Conservation (phyloP, 1,139 yeast species). For the Blastobotrys petasosporus region DNA sequence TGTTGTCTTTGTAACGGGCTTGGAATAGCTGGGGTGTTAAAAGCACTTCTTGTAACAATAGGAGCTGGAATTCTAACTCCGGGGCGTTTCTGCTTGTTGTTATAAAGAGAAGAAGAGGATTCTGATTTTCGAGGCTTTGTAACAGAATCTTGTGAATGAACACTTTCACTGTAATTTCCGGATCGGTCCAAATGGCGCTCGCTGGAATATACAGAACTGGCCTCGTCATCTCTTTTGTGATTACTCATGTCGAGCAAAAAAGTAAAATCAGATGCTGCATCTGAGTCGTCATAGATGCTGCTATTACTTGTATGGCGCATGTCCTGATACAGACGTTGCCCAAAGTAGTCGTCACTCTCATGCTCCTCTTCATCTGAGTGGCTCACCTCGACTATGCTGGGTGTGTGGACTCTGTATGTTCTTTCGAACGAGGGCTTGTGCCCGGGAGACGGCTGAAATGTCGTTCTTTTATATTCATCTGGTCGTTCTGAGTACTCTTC, state of each 20-base stretch:
- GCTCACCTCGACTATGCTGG: background rate
- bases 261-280: conserved; percentile 7
- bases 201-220: no score
- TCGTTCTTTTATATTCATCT: conserved; percentile 3
- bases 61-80: background rate
- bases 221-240: background rate
- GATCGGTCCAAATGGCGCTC: background rate
- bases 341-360: background rate
- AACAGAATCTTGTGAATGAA: background rate
- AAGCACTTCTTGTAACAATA: conserved; percentile 2
- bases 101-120: background rate
- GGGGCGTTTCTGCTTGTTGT: background rate
- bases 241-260: conserved; percentile 3
- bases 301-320: background rate
- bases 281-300: conserved; percentile 2
- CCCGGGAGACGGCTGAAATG: conserved; percentile 10
- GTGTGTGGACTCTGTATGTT: background rate
- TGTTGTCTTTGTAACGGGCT: conserved; percentile 3
- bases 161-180: background rate
- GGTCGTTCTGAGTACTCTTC: no score
- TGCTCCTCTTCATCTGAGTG: background rate
- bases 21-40: conserved; percentile 7
- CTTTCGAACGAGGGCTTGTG: conserved; percentile 6
- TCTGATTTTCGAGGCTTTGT: background rate
- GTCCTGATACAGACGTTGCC: background rate